phyloP scores from a whole-genome alignment of 805 yeast genomes.

The Novakomyces olei region DNA sequence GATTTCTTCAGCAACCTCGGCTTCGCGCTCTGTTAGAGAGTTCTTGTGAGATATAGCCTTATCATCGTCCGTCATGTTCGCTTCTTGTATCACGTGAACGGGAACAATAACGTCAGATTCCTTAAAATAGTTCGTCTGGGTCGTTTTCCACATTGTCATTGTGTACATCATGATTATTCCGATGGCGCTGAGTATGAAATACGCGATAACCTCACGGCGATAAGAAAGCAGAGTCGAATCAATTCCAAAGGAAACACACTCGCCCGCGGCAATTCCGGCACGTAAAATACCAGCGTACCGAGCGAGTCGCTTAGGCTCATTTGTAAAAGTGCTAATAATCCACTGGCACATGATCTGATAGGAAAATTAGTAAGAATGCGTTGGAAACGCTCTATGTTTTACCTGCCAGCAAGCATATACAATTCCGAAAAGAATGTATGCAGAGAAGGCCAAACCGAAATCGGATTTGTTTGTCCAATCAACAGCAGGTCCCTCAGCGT shows the following conservation, averaged over 20 bases:
- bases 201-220: background rate
- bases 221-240: background rate
- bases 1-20: too few relatives aligned
- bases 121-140: too few relatives aligned
- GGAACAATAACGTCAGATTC: too few relatives aligned
- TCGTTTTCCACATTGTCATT: too few relatives aligned
- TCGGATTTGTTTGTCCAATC: background rate
- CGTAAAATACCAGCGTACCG: constrained; percentile 1
- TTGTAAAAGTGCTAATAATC: background rate
- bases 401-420: background rate
- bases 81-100: too few relatives aligned
- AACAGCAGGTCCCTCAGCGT: background rate
- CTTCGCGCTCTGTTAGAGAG: too few relatives aligned
- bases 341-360: background rate
- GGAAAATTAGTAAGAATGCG: too few relatives aligned
- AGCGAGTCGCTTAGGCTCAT: background rate
- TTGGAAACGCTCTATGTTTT: too few relatives aligned
- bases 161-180: too few relatives aligned
- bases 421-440: background rate
- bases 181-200: too few relatives aligned
- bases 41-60: too few relatives aligned
- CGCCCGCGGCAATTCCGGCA: constrained; percentile 1
- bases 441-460: background rate
- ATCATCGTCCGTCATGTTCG: too few relatives aligned
- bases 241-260: constrained; percentile 2